Percentiles rank a stretch among this genome's conserved stretches.
These are phyloP conservation scores for Amborella trichopoda DNA, from an alignment of 164 flowering plant genomes.

Conservation along the genomic window DNA sequence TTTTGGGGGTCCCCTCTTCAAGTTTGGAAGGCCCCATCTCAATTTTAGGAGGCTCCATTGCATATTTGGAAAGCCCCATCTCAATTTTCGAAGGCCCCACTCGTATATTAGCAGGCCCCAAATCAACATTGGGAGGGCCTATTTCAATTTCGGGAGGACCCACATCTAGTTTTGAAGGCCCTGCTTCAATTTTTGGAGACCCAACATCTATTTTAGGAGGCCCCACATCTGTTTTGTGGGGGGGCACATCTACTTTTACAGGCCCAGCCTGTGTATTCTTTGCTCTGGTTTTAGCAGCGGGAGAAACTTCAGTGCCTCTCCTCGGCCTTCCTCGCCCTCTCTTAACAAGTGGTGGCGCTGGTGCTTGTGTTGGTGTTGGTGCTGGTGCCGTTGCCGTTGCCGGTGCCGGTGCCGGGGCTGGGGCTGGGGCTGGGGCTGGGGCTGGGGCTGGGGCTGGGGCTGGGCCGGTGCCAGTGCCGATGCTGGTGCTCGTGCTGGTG, in stretches of 20 bases:
- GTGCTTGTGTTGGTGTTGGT: constrained; percentile 13
- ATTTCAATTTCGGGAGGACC: too few species aligned
- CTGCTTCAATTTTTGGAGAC: too few species aligned
- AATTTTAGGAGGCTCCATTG: too few species aligned
- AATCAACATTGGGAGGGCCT: too few species aligned
- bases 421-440: constrained; percentile 5
- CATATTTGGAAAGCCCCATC: too few species aligned
- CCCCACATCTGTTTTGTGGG: constrained; percentile 13
- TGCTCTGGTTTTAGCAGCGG: constrained; percentile 3
- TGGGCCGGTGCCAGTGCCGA: constrained; percentile 6
- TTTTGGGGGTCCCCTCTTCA: too few species aligned
- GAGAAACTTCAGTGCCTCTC: constrained; percentile 32
- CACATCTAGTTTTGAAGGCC: too few species aligned
- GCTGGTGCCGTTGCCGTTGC: neutral
- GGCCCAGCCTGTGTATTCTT: too few species aligned
- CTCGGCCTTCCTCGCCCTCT: constrained; percentile 97
- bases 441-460: constrained; percentile 3
- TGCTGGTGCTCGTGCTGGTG: neutral
- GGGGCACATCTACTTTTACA: constrained; percentile 17
- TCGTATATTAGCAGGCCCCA: too few species aligned
- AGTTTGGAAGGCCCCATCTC: too few species aligned
- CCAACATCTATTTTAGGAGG: too few species aligned
- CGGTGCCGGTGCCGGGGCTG: neutral
- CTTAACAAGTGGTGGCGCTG: constrained; percentile 45
- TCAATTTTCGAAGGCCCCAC: too few species aligned